Evolutionary conservation across 371 early-diverging fungal species (phyloP), one percentile per base, ranked within the genome.

Genomic region (Mucor indicus): DNA sequence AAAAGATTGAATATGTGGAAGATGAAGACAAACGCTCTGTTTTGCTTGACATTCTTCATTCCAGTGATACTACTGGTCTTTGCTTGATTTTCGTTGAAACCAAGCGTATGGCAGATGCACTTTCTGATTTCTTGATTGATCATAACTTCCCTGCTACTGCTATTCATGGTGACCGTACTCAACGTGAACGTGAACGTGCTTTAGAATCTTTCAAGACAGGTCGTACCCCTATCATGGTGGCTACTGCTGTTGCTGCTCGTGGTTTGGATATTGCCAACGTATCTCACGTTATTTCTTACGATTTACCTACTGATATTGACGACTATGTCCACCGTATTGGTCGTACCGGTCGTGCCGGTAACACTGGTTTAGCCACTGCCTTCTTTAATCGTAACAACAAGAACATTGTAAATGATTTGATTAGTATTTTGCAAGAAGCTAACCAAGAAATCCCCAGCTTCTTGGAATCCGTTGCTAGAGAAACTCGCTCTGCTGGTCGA

Each of bases 201-300:
- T 71, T 98, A 13, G 82, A 81, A 41, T 75, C 76, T 43, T 99
- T 99, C 85, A 84, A 89, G 49, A 70, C 80, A 23, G 95, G 90
- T 19, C 78, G 84, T 27, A 83, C 90, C 9, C 93, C 96, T 8
- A 84, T 98, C 44, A 79, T 99, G 78, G 97, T 99, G 5, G 99
- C 98, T 13, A 99, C 99, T 7, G 99, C 98, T 37, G 97, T 99
- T 3, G 99, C 98, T 46, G 94, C 98, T 24, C 90, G 99, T 78
- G 99, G 99, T 44, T 69, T 99, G 17, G 99, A 91, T 68, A 90
- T 89, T 37, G 86, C 90, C 52, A 90, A 91, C 50, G 91, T 92
- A 39, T 85, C 85, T 15, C 93, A 93, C 55, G 93, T 95, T 21
- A 77, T 94, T 50, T 94, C 94, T 65, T 97, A 86, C 68, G 98